Percentiles rank a stretch among this genome's conserved stretches.
Evolutionary conservation across 495 filamentous ascomycete species (phyloP).

Genomic region (Bathelium albidoporum): DNA sequence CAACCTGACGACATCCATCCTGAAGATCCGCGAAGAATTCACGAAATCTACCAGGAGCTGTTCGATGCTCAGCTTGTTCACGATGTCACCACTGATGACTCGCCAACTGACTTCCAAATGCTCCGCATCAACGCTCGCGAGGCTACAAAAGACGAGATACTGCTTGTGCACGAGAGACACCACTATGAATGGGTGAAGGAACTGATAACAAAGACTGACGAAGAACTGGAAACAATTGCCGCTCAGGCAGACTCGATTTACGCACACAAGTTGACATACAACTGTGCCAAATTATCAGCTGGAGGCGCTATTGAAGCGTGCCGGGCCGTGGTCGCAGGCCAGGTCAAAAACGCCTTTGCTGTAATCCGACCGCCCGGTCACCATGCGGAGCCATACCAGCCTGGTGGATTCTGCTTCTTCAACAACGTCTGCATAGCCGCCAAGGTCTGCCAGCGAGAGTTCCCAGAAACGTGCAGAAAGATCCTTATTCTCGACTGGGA

Average conservation of each 20-base stretch:
- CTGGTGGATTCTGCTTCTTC: slow-evolving; percentile 94
- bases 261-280: slow-evolving; percentile 69
- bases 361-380: slow-evolving; percentile 92
- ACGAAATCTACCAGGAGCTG: slow-evolving; percentile 77
- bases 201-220: slow-evolving; percentile 47
- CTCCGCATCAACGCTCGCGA: slow-evolving; percentile 63
- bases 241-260: slow-evolving; percentile 75
- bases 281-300: slow-evolving; percentile 72
- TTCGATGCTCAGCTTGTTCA: slow-evolving; percentile 66
- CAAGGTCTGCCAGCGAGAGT: slow-evolving; percentile 65
- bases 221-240: slow-evolving; percentile 55
- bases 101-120: slow-evolving; percentile 50
- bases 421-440: slow-evolving; percentile 93
- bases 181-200: slow-evolving; percentile 70
- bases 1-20: slow-evolving; percentile 62
- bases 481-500: slow-evolving; percentile 94
- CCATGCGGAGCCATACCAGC: slow-evolving; percentile 72
- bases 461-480: slow-evolving; percentile 70
- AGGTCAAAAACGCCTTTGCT: slow-evolving; percentile 87
- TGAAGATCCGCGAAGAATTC: slow-evolving; percentile 85
- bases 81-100: slow-evolving; percentile 37
- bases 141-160: slow-evolving; percentile 67
- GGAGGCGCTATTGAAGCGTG: slow-evolving; percentile 94
- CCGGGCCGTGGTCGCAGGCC: slow-evolving; percentile 64
- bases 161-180: slow-evolving; percentile 57